Evolutionary conservation across 1,284 basidiomycete species (phyloP).

Genomic region (Moesziomyces parantarcticus): DNA sequence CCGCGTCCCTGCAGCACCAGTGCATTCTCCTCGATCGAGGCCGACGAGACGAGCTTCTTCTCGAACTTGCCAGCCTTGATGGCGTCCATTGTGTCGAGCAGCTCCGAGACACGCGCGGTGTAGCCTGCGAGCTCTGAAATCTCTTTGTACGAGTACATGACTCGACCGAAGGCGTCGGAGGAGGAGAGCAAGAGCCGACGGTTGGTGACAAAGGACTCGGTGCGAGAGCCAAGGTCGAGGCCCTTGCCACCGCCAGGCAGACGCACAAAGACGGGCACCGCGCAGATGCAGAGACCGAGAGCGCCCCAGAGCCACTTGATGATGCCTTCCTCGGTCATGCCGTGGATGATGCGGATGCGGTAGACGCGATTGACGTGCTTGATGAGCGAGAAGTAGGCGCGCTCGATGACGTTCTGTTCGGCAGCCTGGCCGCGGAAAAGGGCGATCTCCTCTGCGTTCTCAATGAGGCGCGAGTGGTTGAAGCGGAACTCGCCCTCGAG

Average conservation of each 20-base stretch:
- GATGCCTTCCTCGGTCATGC: slow-evolving; percentile 83
- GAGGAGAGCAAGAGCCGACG: slow-evolving; percentile 81
- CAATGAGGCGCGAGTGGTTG: slow-evolving; percentile 90
- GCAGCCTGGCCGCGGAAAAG: slow-evolving; percentile 90
- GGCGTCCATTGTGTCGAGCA: slow-evolving; percentile 92
- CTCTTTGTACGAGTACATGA: slow-evolving; percentile 94
- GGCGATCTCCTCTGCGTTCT: slow-evolving; percentile 92
- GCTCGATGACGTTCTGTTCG: slow-evolving; percentile 91
- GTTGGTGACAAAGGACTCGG: slow-evolving; percentile 83
- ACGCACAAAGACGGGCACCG: slow-evolving; percentile 91
- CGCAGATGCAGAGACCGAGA: slow-evolving; percentile 90
- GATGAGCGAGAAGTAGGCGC: slow-evolving; percentile 87
- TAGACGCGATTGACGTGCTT: slow-evolving; percentile 89
- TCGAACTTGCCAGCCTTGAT: slow-evolving; percentile 85
- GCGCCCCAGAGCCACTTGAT: slow-evolving; percentile 97
- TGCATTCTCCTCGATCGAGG: slow-evolving; percentile 79
- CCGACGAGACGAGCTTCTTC: slow-evolving; percentile 81
- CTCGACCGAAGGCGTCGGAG: slow-evolving; percentile 73
- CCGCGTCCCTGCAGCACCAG: slow-evolving; percentile 84
- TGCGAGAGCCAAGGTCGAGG: slow-evolving; percentile 64
- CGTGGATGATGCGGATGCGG: slow-evolving; percentile 85
- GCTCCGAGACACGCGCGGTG: slow-evolving; percentile 86
- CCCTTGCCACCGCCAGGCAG: slow-evolving; percentile 74
- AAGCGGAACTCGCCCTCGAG: slow-evolving; percentile 90
- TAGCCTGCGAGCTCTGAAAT: slow-evolving; percentile 95